These are phyloP conservation scores for Termitomyces sp. DNA, from an alignment of 768 basidiomycete genomes.

Conservation along the genomic window DNA sequence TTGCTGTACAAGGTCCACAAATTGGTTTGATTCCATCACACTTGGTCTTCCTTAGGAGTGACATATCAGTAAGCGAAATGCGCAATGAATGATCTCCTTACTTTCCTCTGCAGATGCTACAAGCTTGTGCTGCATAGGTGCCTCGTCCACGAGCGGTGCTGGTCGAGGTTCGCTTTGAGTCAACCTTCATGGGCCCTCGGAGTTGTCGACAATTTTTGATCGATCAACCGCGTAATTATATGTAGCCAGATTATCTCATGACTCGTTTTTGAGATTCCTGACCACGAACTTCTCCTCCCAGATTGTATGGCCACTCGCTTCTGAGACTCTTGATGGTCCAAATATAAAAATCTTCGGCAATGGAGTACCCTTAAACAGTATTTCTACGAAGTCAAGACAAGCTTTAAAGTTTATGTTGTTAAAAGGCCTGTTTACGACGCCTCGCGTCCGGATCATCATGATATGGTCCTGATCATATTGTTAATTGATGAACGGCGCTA, in stretches of 20 bases:
- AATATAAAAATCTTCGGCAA: neutral
- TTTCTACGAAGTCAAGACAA: no score
- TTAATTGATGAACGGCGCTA: neutral
- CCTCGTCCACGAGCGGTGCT: constrained; percentile 27
- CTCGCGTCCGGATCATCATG: neutral
- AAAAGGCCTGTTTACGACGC: neutral
- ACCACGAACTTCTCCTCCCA: no score
- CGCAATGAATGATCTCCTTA: constrained; percentile 16
- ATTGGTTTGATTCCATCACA: constrained; percentile 40
- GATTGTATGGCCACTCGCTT: neutral
- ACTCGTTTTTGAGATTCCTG: neutral
- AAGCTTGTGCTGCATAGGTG: constrained; percentile 31
- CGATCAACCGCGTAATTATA: constrained; percentile 7
- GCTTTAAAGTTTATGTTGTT: no score
- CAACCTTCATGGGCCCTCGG: constrained; percentile 16
- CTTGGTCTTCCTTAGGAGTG: constrained; percentile 33
- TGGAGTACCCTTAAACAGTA: no score
- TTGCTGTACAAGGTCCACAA: constrained; percentile 32
- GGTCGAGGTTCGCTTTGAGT: constrained; percentile 16
- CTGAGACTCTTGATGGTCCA: neutral
- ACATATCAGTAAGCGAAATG: neutral
- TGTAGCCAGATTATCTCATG: neutral
- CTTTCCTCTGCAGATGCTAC: constrained; percentile 35
- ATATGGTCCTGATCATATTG: neutral
- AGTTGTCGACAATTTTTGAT: constrained; percentile 7